Percentiles rank a stretch among this genome's conserved stretches.
These are phyloP conservation scores for Seminavis robusta DNA, from an alignment of 108 stramenopile species.

Conservation along the genomic window DNA sequence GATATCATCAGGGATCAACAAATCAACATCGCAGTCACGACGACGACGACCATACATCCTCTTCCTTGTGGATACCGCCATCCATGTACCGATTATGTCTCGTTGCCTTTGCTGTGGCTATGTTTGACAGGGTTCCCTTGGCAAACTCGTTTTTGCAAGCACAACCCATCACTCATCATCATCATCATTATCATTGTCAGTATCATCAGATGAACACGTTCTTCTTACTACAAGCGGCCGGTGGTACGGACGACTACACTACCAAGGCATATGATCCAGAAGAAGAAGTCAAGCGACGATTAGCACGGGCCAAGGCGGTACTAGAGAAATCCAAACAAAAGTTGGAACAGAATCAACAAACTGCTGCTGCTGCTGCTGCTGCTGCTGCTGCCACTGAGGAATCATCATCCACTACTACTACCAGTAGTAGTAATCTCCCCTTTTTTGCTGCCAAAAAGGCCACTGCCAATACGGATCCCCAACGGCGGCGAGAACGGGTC, in stretches of 20 bases:
- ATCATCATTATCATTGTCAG: slow-evolving; percentile 8
- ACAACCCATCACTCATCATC: too few species aligned
- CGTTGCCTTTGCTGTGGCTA: too few species aligned
- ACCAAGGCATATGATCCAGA: slow-evolving; percentile 1
- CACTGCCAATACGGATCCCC: background rate
- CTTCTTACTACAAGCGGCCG: too few species aligned
- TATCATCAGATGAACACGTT: slow-evolving; percentile 18
- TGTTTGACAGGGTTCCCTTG: too few species aligned
- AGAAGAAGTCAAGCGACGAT: slow-evolving; percentile 29
- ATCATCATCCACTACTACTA: background rate
- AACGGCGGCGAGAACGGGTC: slow-evolving; percentile 15
- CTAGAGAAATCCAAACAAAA: slow-evolving; percentile 39
- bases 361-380: background rate
- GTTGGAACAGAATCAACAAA: slow-evolving; percentile 13
- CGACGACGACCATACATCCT: too few species aligned
- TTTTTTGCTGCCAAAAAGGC: slow-evolving; percentile 19
- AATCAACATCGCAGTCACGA: too few species aligned
- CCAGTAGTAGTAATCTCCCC: slow-evolving; percentile 9
- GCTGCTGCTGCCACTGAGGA: background rate
- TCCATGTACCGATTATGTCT: too few species aligned
- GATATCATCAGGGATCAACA: too few species aligned
- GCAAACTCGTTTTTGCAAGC: too few species aligned
- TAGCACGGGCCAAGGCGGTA: slow-evolving; percentile 29
- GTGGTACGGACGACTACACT: background rate
- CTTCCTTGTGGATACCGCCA: too few species aligned